Conservation (phyloP, 768 basidiomycete genomes). For the Russula abietina region DNA sequence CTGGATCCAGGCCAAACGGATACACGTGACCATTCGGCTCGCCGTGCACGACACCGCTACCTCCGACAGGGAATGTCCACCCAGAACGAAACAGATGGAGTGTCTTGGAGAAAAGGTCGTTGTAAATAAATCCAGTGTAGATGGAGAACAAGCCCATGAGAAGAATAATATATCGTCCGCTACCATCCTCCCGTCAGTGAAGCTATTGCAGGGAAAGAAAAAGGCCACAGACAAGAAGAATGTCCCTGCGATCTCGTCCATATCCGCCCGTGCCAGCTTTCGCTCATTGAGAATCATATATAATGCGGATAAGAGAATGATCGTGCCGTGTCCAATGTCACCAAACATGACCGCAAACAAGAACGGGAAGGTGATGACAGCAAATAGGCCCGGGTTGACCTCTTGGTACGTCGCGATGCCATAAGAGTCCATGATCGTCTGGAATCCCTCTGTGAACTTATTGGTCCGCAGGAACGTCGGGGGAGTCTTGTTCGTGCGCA, state of each 20-base stretch:
- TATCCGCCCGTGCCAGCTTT: constrained; percentile 62
- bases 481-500: constrained; percentile 84
- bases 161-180: constrained; percentile 96
- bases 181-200: constrained; percentile 34
- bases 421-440: constrained; percentile 97
- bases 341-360: constrained; percentile 99
- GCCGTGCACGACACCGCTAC: constrained; percentile 41
- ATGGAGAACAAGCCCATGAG: constrained; percentile 97
- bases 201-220: constrained; percentile 10
- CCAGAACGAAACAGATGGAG: constrained; percentile 83
- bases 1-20: constrained; percentile 90
- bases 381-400: constrained; percentile 93
- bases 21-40: constrained; percentile 66
- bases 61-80: constrained; percentile 64
- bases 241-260: constrained; percentile 80
- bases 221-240: constrained; percentile 80
- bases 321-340: constrained; percentile 91
- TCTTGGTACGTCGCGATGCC: constrained; percentile 94
- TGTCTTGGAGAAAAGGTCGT: constrained; percentile 95
- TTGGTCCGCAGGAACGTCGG: constrained; percentile 94
- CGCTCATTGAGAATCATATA: constrained; percentile 87
- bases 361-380: constrained; percentile 92
- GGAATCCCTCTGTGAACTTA: constrained; percentile 95
- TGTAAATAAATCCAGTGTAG: constrained; percentile 96
- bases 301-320: constrained; percentile 69